phyloP scores from a whole-genome alignment of 2,329 filamentous ascomycete genomes.

The Aspergillus proliferans region DNA sequence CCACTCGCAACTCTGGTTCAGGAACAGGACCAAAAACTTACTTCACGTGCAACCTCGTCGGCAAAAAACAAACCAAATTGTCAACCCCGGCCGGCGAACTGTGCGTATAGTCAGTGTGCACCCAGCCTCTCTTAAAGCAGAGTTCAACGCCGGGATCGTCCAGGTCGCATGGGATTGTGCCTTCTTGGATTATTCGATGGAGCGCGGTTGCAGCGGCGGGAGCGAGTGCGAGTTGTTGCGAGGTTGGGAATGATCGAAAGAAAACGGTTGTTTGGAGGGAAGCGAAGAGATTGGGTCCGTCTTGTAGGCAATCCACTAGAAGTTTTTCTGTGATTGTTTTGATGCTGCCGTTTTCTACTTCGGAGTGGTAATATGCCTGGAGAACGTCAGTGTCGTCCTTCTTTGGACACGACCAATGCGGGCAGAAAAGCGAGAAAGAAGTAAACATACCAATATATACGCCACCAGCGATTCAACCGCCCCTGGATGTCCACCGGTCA shows the following conservation, averaged over 20 bases:
- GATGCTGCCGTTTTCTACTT: no score
- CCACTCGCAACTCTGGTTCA: no score
- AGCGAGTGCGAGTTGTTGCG: not conserved
- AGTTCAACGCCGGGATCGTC: not conserved
- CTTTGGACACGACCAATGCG: not conserved
- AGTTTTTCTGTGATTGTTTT: no score
- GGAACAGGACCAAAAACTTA: not conserved
- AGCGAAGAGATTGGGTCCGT: not conserved
- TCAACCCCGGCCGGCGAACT: not conserved
- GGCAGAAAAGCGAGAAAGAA: not conserved
- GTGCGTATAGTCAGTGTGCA: not conserved
- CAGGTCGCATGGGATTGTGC: not conserved
- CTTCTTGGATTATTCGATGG: not conserved
- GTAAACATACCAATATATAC: not conserved
- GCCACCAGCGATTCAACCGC: not conserved
- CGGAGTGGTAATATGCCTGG: no score
- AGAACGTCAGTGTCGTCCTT: no score
- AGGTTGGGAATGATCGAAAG: not conserved
- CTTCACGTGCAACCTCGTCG: not conserved
- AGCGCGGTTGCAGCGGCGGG: not conserved
- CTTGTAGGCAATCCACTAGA: no score
- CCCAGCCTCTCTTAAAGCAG: not conserved
- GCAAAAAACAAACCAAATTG: not conserved
- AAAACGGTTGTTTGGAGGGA: not conserved
- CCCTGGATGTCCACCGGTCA: not conserved